phyloP scores from a whole-genome alignment of 1,139 yeast genomes.

The Candida sp. region DNA sequence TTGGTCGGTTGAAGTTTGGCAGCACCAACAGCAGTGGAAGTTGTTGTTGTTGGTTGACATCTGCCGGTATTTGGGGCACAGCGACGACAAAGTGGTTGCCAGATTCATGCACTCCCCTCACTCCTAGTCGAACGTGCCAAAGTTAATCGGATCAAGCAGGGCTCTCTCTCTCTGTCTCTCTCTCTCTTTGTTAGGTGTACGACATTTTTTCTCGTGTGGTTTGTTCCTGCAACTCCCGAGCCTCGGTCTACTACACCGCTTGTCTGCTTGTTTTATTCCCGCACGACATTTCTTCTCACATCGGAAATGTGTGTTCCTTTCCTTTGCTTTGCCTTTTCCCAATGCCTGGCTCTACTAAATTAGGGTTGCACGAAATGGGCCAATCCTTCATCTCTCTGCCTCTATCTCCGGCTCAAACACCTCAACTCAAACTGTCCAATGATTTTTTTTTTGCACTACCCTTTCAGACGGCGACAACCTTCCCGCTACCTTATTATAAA shows the following conservation, averaged over 20 bases:
- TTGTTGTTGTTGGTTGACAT: too few species aligned
- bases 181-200: background rate
- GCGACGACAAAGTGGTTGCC: background rate
- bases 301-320: slow-evolving; percentile 5
- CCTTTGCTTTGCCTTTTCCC: background rate
- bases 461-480: too few species aligned
- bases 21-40: too few species aligned
- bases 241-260: slow-evolving; percentile 1
- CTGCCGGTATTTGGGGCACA: too few species aligned
- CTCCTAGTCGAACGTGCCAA: background rate
- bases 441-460: too few species aligned
- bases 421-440: too few species aligned
- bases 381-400: too few species aligned
- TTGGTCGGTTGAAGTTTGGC: too few species aligned
- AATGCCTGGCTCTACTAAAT: background rate
- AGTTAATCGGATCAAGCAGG: background rate
- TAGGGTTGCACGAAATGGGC: too few species aligned
- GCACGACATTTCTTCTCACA: background rate
- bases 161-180: too few species aligned
- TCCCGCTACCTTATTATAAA: too few species aligned
- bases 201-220: background rate
- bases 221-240: slow-evolving; percentile 3
- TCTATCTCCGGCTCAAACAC: too few species aligned
- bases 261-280: background rate
- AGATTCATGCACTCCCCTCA: background rate